phyloP scores from a whole-genome alignment of 331 rosid species.

The Acacia pycnantha region DNA sequence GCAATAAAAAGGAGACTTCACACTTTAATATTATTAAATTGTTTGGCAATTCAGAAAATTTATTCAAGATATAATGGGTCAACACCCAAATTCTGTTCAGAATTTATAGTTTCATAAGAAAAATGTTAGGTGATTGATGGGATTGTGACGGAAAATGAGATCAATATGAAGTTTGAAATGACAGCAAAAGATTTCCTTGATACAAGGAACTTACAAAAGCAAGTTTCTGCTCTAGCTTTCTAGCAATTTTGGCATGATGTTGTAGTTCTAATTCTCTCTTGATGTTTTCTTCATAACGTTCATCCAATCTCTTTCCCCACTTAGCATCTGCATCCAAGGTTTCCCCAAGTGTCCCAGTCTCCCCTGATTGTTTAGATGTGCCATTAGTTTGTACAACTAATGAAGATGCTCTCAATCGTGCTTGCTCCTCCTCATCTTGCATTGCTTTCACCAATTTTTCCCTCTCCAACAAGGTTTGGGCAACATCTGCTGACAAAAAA shows the following conservation, averaged over 20 bases:
- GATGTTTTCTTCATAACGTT: constrained; percentile 54
- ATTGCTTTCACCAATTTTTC: constrained; percentile 71
- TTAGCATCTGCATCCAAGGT: constrained; percentile 89
- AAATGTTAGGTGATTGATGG: not conserved
- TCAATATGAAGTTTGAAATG: constrained; percentile 4
- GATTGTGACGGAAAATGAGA: not conserved
- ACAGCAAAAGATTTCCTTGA: constrained; percentile 22
- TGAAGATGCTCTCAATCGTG: constrained; percentile 84
- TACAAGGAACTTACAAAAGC: constrained; percentile 59
- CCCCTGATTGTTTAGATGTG: constrained; percentile 45
- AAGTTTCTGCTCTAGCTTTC: constrained; percentile 77
- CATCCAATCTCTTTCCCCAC: constrained; percentile 81
- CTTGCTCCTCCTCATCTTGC: constrained; percentile 94
- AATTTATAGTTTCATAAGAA: not conserved
- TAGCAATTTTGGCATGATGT: constrained; percentile 63
- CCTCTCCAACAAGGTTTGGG: constrained; percentile 79
- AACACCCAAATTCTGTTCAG: not conserved
- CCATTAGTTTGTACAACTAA: constrained; percentile 46
- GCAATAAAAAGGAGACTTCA: not conserved
- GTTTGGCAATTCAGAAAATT: not conserved
- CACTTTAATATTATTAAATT: constrained; percentile 7
- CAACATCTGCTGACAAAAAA: constrained; percentile 78
- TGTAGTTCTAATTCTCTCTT: constrained; percentile 61
- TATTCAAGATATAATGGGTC: not conserved
- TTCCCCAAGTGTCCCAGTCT: constrained; percentile 81